Evolutionary conservation across 2,329 filamentous ascomycete genomes (phyloP).

Genomic region (Elsinoe ampelina): DNA sequence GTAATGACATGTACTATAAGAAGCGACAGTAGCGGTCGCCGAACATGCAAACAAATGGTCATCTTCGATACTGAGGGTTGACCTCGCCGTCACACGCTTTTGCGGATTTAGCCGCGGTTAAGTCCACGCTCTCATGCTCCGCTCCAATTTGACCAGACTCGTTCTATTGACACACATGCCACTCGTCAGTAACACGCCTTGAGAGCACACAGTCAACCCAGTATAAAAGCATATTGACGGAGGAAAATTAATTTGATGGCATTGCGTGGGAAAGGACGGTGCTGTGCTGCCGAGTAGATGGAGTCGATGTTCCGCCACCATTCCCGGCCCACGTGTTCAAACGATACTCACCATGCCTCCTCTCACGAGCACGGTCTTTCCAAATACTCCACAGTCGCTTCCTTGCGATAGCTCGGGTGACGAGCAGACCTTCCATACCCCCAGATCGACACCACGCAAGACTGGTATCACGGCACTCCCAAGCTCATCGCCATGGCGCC

Average conservation of each 20-base stretch:
- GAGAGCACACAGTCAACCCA: too few species aligned
- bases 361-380: not conserved
- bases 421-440: not conserved
- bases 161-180: too few species aligned
- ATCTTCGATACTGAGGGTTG: not conserved
- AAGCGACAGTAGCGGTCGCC: not conserved
- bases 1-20: slow-evolving; percentile 10
- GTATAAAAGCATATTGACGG: too few species aligned
- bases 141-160: too few species aligned
- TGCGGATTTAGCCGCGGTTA: too few species aligned
- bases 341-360: not conserved
- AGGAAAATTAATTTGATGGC: too few species aligned
- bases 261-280: too few species aligned
- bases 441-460: not conserved
- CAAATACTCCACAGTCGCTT: not conserved
- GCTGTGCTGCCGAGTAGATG: too few species aligned
- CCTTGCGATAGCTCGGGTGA: not conserved
- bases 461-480: not conserved
- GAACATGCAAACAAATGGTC: not conserved
- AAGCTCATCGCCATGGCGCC: slow-evolving; percentile 4
- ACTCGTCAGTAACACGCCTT: too few species aligned
- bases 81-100: not conserved
- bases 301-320: too few species aligned
- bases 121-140: too few species aligned
- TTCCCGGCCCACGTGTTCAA: too few species aligned